Evolutionary conservation across 108 stramenopile genomes (phyloP).

Genomic region (Conticribra guillardii): DNA sequence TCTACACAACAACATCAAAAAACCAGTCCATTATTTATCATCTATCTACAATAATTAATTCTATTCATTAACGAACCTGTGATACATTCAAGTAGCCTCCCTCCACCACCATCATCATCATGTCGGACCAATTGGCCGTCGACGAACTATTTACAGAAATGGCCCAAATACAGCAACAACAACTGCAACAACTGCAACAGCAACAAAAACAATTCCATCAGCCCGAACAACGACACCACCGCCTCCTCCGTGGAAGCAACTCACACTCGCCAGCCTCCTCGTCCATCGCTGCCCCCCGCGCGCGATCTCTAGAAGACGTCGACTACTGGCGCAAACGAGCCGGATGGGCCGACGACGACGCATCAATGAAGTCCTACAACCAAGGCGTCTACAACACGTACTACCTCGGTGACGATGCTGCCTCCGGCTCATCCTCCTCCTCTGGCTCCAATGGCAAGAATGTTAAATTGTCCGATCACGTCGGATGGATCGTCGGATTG

Average conservation of each 20-base stretch:
- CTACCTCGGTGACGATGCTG: constrained; percentile 55
- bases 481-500: constrained; percentile 45
- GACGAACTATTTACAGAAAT: neutral
- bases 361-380: constrained; percentile 71
- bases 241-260: neutral
- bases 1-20: too few relatives aligned
- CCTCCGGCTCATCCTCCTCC: neutral
- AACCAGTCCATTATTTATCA: too few relatives aligned
- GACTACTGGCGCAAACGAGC: constrained; percentile 82
- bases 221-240: neutral
- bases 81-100: too few relatives aligned
- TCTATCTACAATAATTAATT: too few relatives aligned
- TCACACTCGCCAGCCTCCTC: neutral
- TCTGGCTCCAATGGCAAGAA: constrained; percentile 2
- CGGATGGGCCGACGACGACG: constrained; percentile 88
- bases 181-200: too few relatives aligned
- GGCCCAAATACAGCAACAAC: too few relatives aligned
- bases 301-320: constrained; percentile 65
- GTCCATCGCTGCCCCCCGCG: neutral
- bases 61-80: too few relatives aligned
- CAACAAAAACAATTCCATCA: too few relatives aligned
- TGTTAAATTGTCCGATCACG: constrained; percentile 8
- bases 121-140: neutral
- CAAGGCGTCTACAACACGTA: constrained; percentile 70
- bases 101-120: neutral